Percentiles rank a stretch among this genome's conserved stretches.
These are phyloP conservation scores for Leccinum ochraceum DNA, from an alignment of 768 basidiomycete species.

Conservation along the genomic window DNA sequence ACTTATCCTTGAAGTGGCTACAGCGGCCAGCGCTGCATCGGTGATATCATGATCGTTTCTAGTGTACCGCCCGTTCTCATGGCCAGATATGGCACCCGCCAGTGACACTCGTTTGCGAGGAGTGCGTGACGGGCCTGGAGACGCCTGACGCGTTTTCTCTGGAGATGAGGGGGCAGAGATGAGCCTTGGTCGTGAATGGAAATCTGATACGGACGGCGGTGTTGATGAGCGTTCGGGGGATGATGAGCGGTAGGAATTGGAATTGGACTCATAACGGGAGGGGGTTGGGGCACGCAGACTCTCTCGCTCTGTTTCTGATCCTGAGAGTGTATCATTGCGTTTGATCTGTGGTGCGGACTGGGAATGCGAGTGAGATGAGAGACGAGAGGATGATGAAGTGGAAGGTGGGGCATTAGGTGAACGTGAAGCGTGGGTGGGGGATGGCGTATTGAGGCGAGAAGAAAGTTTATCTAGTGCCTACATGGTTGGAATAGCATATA, in stretches of 20 bases:
- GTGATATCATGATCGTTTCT: constrained; percentile 42
- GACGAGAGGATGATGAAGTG: constrained; percentile 37
- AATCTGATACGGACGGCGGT: constrained; percentile 33
- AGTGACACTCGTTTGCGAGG: constrained; percentile 46
- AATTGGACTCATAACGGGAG: constrained; percentile 33
- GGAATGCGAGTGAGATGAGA: constrained; percentile 35
- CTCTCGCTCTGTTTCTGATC: constrained; percentile 84
- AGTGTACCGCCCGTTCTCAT: constrained; percentile 26
- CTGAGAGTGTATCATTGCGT: constrained; percentile 51
- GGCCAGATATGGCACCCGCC: constrained; percentile 33
- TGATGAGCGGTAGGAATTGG: constrained; percentile 36
- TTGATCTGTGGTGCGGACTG: constrained; percentile 27
- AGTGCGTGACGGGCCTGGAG: constrained; percentile 42
- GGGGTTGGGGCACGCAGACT: constrained; percentile 38
- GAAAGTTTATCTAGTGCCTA: constrained; percentile 73
- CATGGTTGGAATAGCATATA: constrained; percentile 23
- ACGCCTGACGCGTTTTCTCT: constrained; percentile 37
- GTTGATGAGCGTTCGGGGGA: constrained; percentile 41
- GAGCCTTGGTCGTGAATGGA: constrained; percentile 40
- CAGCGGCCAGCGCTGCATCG: constrained; percentile 60
- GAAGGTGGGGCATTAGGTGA: constrained; percentile 37
- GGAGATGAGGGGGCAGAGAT: constrained; percentile 52
- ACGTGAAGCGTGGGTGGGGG: constrained; percentile 45
- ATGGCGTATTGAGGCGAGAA: constrained; percentile 57
- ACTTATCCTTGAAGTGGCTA: constrained; percentile 56